Evolutionary conservation across 192 early-diverging fungal species (phyloP), one percentile per base, ranked within the genome.

Genomic region (Entomortierella chlamydospora): DNA sequence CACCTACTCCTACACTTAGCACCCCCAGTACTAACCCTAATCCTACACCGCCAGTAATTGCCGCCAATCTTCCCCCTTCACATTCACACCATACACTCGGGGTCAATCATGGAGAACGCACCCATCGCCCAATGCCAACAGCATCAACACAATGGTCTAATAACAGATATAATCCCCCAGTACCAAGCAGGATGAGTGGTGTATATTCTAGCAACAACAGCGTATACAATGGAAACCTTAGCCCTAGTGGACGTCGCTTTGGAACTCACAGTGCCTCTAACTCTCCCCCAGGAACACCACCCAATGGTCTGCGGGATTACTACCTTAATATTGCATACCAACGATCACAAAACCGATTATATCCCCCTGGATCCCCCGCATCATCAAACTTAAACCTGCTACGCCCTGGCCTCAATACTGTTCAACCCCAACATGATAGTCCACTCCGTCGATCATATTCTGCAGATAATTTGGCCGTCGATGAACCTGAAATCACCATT

Each of bases 181-280:
- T 79, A 8, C 76, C 76, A 22, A 70, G 68, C 45, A 64, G 76
- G 18, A 79, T 79, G 76, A 79, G 61, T 23, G 76, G 76, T 6
- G 29, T 37, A 2, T 79, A 79, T 17, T 70, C 76, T 18, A 78
- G 50, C 61, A 70, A 70, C 63, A 60, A 55, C 61, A 78, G 63
- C 31, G 23, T 70, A 42, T 66, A 66, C 57, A 47, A 70, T 47
- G 43, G 66, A 22, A 62, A 63, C 47, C n/a, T 60, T 12, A 47
- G 45, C 3, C 37, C 65, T 25, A 42, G 6, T 33, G 30, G 52
- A 30, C 39, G 43, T 22, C 56, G 72, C 11, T 50, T 53, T 10
- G 76, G 76, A 0, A 64, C 61, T 12, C 59, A 49, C 42, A 79
- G 76, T 42, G 76, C 76, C n/a, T 53, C 62, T 4, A 79, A 42